phyloP scores from a whole-genome alignment of 805 yeast genomes.

The Saturnispora quitensis region DNA sequence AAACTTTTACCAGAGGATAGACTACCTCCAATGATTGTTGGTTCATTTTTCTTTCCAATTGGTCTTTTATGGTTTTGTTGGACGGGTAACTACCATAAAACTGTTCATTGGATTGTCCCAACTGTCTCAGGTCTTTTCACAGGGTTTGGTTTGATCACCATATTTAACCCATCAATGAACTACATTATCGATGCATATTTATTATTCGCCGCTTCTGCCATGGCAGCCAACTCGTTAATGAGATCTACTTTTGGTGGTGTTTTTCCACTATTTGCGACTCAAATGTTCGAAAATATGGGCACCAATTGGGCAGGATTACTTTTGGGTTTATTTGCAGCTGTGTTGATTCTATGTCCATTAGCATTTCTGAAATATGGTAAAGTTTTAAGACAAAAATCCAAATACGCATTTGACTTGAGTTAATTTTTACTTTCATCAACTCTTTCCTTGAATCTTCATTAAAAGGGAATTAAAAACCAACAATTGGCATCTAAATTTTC shows the following conservation, averaged over 20 bases:
- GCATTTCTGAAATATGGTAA: constrained; percentile 53
- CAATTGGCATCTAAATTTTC: neutral
- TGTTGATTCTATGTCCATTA: constrained; percentile 60
- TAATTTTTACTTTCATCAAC: neutral
- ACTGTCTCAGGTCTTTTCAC: constrained; percentile 53
- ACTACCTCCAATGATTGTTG: constrained; percentile 65
- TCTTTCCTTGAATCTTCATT: neutral
- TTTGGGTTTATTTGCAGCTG: constrained; percentile 50
- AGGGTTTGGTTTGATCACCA: constrained; percentile 59
- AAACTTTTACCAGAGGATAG: constrained; percentile 72
- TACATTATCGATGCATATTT: constrained; percentile 67
- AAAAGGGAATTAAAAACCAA: neutral
- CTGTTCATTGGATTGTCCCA: constrained; percentile 78
- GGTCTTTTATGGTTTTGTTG: constrained; percentile 85
- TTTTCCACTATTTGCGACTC: constrained; percentile 48
- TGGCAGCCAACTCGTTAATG: constrained; percentile 64
- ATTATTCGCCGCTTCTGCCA: constrained; percentile 66
- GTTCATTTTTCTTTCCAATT: constrained; percentile 60
- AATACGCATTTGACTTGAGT: constrained; percentile 35
- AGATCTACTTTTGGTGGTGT: constrained; percentile 59
- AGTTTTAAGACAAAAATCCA: constrained; percentile 45
- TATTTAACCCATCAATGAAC: constrained; percentile 62
- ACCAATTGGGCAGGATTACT: constrained; percentile 73
- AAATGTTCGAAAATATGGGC: constrained; percentile 62
- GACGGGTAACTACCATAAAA: constrained; percentile 68